A percentile compares a stretch with the other conserved stretches of the same genome.
These are phyloP conservation scores for Xerocomus nothofagi DNA, from an alignment of 1,284 basidiomycete species.

Conservation along the genomic window DNA sequence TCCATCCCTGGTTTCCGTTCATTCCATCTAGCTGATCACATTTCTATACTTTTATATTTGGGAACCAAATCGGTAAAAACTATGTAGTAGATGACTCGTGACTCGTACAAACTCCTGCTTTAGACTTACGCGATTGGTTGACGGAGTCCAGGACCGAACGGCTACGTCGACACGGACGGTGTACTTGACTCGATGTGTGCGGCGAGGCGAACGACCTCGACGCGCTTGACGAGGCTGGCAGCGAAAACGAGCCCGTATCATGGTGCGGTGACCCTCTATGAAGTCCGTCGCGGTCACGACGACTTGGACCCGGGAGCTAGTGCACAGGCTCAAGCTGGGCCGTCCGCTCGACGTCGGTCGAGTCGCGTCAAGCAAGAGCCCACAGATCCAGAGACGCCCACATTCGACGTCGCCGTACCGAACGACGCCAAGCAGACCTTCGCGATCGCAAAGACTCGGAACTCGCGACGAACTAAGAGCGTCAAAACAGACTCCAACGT, in stretches of 20 bases:
- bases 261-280: constrained; percentile 45
- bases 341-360: constrained; percentile 21
- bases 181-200: constrained; percentile 19
- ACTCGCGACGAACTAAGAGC: neutral
- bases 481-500: neutral
- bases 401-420: constrained; percentile 7
- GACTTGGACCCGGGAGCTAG: neutral
- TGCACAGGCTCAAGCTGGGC: constrained; percentile 4
- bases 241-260: constrained; percentile 45
- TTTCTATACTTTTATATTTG: neutral
- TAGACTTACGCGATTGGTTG: neutral
- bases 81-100: neutral
- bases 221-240: constrained; percentile 30
- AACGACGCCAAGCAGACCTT: neutral
- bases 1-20: constrained; percentile 48
- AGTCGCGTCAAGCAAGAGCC: constrained; percentile 38
- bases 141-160: no score
- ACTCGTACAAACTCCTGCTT: neutral
- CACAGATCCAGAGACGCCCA: constrained; percentile 22
- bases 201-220: constrained; percentile 14
- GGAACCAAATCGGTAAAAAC: neutral
- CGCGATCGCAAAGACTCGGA: neutral
- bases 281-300: constrained; percentile 3
- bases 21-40: constrained; percentile 1
- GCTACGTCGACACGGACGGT: neutral